Evolutionary conservation across 1,139 yeast species (phyloP).

Genomic region (Taiozyma onychis): DNA sequence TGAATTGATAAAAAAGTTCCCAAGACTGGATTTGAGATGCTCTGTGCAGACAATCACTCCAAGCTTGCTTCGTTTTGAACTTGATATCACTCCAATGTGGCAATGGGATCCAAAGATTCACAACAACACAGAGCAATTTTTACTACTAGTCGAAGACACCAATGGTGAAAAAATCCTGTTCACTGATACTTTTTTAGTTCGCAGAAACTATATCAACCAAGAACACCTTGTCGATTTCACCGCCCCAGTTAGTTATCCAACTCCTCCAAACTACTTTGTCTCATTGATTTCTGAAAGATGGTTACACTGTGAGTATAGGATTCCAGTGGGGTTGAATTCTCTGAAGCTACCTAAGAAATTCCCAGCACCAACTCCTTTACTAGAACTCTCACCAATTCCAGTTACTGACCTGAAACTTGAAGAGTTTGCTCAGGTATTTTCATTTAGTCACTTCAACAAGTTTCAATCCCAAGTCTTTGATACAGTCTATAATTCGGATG

Average conservation of each 20-base stretch:
- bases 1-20: constrained; percentile 66
- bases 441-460: constrained; percentile 52
- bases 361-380: constrained; percentile 53
- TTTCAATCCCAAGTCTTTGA: constrained; percentile 70
- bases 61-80: constrained; percentile 55
- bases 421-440: constrained; percentile 41
- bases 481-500: constrained; percentile 51
- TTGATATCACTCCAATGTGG: constrained; percentile 70
- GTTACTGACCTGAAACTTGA: constrained; percentile 40
- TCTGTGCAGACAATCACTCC: constrained; percentile 75
- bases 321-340: constrained; percentile 54
- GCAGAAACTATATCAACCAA: constrained; percentile 40
- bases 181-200: constrained; percentile 49
- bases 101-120: constrained; percentile 66
- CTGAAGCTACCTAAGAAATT: constrained; percentile 63
- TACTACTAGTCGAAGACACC: constrained; percentile 73
- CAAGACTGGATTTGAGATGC: constrained; percentile 53
- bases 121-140: constrained; percentile 59
- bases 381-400: constrained; percentile 46
- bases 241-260: constrained; percentile 45
- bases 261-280: constrained; percentile 75
- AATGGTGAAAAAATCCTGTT: constrained; percentile 73
- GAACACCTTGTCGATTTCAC: constrained; percentile 62
- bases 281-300: constrained; percentile 75
- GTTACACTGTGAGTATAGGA: constrained; percentile 67